These are phyloP conservation scores for Spongispora temasekensis DNA, from an alignment of 1,284 basidiomycete genomes.

Conservation along the genomic window DNA sequence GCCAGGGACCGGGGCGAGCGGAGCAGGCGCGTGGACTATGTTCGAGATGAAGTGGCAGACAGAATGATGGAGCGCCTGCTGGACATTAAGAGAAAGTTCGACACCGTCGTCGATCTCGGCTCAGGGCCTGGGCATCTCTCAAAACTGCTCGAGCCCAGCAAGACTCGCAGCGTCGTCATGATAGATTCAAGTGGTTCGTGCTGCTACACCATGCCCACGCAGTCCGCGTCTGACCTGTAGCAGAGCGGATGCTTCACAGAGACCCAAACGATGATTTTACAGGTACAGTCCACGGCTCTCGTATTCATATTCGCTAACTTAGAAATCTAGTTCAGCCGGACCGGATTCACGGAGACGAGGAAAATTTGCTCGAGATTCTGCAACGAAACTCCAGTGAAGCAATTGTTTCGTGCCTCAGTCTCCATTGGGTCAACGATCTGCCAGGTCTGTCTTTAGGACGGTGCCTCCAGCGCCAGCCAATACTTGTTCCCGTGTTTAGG, in stretches of 20 bases:
- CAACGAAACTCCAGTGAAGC: conserved; percentile 84
- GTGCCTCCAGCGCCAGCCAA: not conserved
- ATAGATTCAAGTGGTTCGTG: conserved; percentile 82
- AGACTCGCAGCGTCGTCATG: conserved; percentile 80
- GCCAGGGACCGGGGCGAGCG: conserved; percentile 53
- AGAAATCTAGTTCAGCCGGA: conserved; percentile 64
- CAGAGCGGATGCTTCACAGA: conserved; percentile 67
- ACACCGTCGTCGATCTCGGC: conserved; percentile 84
- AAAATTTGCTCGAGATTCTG: conserved; percentile 65
- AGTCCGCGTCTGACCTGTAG: conserved; percentile 7
- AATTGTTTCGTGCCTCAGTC: conserved; percentile 85
- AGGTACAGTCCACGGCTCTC: conserved; percentile 43
- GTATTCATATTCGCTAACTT: conserved; percentile 5
- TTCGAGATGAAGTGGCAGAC: conserved; percentile 89
- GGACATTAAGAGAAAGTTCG: conserved; percentile 89
- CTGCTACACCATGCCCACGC: not conserved
- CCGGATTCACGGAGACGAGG: conserved; percentile 78
- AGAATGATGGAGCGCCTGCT: conserved; percentile 87
- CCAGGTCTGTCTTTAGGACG: conserved; percentile 60
- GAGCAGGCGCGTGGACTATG: conserved; percentile 87
- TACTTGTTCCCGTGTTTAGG: conserved; percentile 42
- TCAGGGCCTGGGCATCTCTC: conserved; percentile 95
- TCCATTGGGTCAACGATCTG: conserved; percentile 99
- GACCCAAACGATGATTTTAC: conserved; percentile 78
- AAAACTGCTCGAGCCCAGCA: conserved; percentile 75